Evolutionary conservation across 1,284 basidiomycete genomes (phyloP), one percentile per base, ranked within the genome.

Genomic region (Clitocybe nebularis): DNA sequence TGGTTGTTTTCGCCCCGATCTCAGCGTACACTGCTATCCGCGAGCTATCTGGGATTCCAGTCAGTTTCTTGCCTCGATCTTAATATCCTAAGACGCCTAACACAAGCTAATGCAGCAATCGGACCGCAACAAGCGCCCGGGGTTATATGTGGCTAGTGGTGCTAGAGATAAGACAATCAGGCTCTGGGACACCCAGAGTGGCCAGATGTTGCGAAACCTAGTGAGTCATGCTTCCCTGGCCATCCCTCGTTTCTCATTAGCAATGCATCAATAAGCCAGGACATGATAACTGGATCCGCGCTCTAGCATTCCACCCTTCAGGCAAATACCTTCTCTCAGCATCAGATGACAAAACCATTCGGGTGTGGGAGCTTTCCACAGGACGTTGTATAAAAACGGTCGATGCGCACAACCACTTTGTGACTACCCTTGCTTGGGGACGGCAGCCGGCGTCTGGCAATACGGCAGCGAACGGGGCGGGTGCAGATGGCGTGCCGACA

Each of bases 291-390:
- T 93, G 90, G 89, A 73, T 93, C 38, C 79, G 88, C 43, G 84
- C 82, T 1, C 70, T 93, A 32, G 80, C 85, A 16, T 92, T 93
- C 68, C 89, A 92, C 61, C 89, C 89, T 0, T 79, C 79, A 5
- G 92, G 92, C 28, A 93, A 93, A 62, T 84, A 80, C 58, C 77
- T 95, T 3, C 72, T 95, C 10, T 92, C 89, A 1, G 89, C 86
- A 1, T 88, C 88, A 4, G 92, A 95, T 62, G 92, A 95, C 71
- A 90, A 93, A 66, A 91, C 89, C 6, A 80, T 94, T 55, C 80
- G 89, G 6, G 74, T 93, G 10, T 95, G 92, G 92, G 92, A 95
- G 51, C 68, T 95, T 26, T 71, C 75, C 25, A 87, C 84, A 2
- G 86, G 89, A 1, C 77, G 91, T 47, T 89, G 89, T 57, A 71